A percentile compares a stretch with the other conserved stretches of the same genome.
These are phyloP conservation scores for Cicer pinnatifidum DNA, from an alignment of 306 rosid species.

Conservation along the genomic window DNA sequence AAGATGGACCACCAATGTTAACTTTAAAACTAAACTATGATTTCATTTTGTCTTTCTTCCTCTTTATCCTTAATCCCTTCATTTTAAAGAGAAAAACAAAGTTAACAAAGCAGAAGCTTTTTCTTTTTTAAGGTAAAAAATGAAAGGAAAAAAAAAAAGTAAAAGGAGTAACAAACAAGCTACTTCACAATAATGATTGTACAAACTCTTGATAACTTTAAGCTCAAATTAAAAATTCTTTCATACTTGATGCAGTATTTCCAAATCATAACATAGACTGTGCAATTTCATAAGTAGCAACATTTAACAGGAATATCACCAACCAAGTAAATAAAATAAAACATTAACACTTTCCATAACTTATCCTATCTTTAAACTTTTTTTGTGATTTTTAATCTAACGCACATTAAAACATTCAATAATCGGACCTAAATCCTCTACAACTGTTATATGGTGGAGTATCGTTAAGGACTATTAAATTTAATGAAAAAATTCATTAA, in stretches of 20 bases:
- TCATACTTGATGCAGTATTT: conserved; percentile 40
- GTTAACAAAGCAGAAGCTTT: neutral
- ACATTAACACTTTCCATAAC: conserved; percentile 40
- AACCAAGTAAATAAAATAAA: conserved; percentile 9
- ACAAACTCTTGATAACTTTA: conserved; percentile 41
- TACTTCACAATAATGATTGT: conserved; percentile 32
- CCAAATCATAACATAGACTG: conserved; percentile 44
- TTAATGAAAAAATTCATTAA: no score
- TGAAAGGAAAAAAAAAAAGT: neutral
- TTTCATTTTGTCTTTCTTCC: neutral
- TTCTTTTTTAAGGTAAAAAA: neutral
- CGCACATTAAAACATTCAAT: conserved; percentile 46
- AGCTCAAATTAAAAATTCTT: conserved; percentile 40
- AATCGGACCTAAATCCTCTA: neutral
- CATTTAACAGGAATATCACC: conserved; percentile 35
- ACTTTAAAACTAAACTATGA: conserved; percentile 17
- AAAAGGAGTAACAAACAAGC: conserved; percentile 9
- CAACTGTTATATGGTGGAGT: no score
- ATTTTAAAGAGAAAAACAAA: conserved; percentile 27
- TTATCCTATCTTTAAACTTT: conserved; percentile 25
- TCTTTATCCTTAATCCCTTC: conserved; percentile 26
- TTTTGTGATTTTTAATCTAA: conserved; percentile 41
- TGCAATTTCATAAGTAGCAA: conserved; percentile 45
- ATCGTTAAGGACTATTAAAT: no score
- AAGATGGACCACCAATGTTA: conserved; percentile 19